Evolutionary conservation across 768 basidiomycete species (phyloP), one percentile per base, ranked within the genome.

Genomic region (Rhizopogon vesiculosus): DNA sequence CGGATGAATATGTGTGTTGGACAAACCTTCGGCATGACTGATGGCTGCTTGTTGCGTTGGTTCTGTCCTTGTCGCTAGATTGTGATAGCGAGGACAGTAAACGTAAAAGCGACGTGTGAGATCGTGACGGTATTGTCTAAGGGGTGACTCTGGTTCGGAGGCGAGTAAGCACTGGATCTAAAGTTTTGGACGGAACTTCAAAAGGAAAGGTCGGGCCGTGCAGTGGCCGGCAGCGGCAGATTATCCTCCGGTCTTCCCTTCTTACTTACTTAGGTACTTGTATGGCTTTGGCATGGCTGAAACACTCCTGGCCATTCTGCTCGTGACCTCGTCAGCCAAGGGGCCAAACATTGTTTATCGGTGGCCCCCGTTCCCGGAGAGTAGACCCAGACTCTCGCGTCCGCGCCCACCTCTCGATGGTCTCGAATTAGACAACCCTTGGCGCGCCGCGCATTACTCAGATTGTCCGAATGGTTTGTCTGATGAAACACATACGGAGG

Each of bases 251-350:
- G 42, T 22, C 42, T 42, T 19, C 39, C 39, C 39, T 40, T 16
- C 10, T 12, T 6, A n/a, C 10, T 12, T 6, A n/a, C n/a, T 41
- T 3, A 41, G 10, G 31, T 33, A 33, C 10, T 33, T 48, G 33
- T 9, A 33, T 33, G 31, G 10, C 31, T 33, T 33, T 33, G 31
- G 7, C 46, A 90, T 91, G 88, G 85, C 87, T 41, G 87, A 90
- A 70, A 85, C 85, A 2, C 79, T 97, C 33, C 74, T 94, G 45
- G 87, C 91, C 9, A 77, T 96, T 58, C 72, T 95, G 4, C 82
- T 97, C 38, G 89, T 93, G 42, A 91, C 91, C 5, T 86, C 87
- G 12, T 93, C 92, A 8, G 85, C 90, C 7, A 89, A 86, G 64
- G 91, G 89, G 28, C 83, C 86, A 9, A 87, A 76, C 60, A 72